Conservation (phyloP, 2,329 filamentous ascomycete genomes). For the Talaromyces atroroseus region DNA sequence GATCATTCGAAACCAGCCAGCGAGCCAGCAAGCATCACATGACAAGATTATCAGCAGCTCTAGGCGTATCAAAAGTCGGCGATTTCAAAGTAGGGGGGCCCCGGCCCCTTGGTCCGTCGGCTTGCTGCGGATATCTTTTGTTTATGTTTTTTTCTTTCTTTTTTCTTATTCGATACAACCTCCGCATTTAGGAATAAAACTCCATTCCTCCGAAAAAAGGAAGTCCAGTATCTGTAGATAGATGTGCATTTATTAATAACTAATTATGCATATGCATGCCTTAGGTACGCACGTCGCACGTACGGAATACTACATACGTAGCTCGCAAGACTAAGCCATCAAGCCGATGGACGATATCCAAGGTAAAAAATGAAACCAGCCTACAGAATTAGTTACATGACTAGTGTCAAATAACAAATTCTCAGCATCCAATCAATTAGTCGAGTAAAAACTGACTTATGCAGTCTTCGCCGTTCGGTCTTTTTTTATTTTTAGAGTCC, state of each 20-base stretch:
- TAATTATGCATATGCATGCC: neutral
- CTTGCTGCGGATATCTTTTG: neutral
- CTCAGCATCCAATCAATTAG: too few species aligned
- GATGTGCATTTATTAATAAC: neutral
- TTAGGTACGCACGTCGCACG: too few species aligned
- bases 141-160: neutral
- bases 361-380: too few species aligned
- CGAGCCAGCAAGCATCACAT: neutral
- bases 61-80: neutral
- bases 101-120: neutral
- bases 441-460: too few species aligned
- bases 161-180: neutral
- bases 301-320: too few species aligned
- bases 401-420: too few species aligned
- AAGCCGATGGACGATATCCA: too few species aligned
- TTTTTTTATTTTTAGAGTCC: too few species aligned
- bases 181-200: neutral
- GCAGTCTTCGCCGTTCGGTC: too few species aligned
- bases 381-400: too few species aligned
- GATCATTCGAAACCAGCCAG: neutral
- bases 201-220: neutral
- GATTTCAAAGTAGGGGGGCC: neutral
- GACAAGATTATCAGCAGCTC: neutral
- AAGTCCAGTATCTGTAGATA: neutral
- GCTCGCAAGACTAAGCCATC: too few species aligned